Base-by-base conservation (phyloP, 192 early-diverging fungal genomes). In the Glomus cerebriforme region DNA sequence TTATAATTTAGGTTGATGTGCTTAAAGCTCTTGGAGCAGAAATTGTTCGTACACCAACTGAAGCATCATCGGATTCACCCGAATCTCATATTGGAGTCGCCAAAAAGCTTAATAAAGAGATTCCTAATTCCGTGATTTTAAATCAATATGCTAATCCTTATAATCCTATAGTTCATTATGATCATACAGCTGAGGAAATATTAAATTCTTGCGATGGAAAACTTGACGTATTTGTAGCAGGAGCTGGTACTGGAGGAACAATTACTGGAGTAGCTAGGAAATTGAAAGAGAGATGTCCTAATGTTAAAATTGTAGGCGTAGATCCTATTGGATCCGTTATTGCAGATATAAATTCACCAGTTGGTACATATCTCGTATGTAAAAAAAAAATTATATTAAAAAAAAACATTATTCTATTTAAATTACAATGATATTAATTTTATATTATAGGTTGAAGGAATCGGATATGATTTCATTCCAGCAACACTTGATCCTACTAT, bases 61-160 rank as follows among this genome's bases (percentile, higher is more conserved):
- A 99, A 83, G 98, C 98, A 32, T 97, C 97, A 19, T 98, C 96
- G 95, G 98, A 99, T 85, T 90, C 97, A 70, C 97, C 97, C 71
- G 97, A 99, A 81, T 97, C 96, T 43, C 97, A 99, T 84, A 99
- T 99, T 84, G 95, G 95, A 76, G 95, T 99, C 75, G 97, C 98
- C 31, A 92, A 93, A 70, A 91, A 93, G 26, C 88, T 99, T 83
- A 95, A 96, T 86, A 87, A 94, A 75, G 95, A 98, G 82, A 99
- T 99, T 83, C 94, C 95, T 59, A 92, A 96, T 85, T 96, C 97
- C 19, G 92, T 96, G 79, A 99, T 99, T 81, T 91, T 97, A 31
- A 96, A 97, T 86, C 98, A 99, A 88, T 99, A 99, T 82, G 84
- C 86, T 59, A 99, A 98, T 88, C 89, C 93, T 47, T 96, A 98